Conservation (phyloP, 192 early-diverging fungal species). For the Neocallimastix lanati region DNA sequence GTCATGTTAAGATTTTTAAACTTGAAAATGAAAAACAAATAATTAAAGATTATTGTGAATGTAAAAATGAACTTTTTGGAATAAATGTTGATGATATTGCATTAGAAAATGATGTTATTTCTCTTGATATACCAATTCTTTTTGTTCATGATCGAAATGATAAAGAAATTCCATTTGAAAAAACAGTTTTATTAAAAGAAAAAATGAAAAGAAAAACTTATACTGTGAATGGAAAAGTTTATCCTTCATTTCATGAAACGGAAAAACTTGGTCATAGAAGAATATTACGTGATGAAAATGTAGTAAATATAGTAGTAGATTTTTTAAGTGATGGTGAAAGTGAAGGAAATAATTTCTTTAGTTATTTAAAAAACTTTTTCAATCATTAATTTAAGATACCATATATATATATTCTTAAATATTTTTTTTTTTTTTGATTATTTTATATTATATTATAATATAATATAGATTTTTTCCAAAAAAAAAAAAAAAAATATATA, state of each 20-base stretch:
- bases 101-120: neutral
- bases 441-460: too few relatives aligned
- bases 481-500: too few relatives aligned
- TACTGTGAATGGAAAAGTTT: neutral
- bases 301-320: neutral
- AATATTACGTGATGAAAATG: neutral
- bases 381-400: too few relatives aligned
- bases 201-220: neutral
- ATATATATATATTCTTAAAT: too few relatives aligned
- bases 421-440: too few relatives aligned
- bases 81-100: neutral
- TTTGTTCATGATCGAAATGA: neutral
- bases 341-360: too few relatives aligned
- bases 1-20: neutral
- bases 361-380: too few relatives aligned
- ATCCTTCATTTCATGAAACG: neutral
- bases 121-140: neutral
- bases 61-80: neutral
- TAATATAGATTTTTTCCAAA: too few relatives aligned
- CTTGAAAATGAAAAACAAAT: neutral
- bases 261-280: neutral
- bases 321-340: neutral
- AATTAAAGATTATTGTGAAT: neutral
- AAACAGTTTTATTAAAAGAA: neutral
- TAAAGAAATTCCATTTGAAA: neutral